Percentiles rank a stretch among this genome's conserved stretches.
Evolutionary conservation across 495 filamentous ascomycete genomes (phyloP).

Genomic region (Pyrenopolyporus hunteri): DNA sequence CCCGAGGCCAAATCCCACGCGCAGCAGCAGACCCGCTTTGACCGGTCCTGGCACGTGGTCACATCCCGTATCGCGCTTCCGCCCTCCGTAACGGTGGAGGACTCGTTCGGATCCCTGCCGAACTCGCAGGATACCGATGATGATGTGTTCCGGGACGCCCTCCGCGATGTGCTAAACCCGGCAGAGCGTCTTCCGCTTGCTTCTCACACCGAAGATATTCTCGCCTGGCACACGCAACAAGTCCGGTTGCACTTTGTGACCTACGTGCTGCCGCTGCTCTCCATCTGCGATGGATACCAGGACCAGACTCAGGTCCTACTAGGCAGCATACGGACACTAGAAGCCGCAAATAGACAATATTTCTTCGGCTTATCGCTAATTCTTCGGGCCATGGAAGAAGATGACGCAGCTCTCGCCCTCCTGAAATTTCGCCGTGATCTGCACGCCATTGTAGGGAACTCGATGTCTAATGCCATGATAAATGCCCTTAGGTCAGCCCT

Average conservation of each 20-base stretch:
- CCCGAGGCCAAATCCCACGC: constrained; percentile 38
- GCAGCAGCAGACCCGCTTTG: constrained; percentile 65
- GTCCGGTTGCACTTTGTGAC: constrained; percentile 57
- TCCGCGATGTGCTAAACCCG: constrained; percentile 51
- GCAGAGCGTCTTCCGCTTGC: constrained; percentile 49
- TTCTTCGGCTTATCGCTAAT: constrained; percentile 54
- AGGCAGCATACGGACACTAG: constrained; percentile 55
- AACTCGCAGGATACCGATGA: constrained; percentile 50
- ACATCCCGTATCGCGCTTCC: constrained; percentile 67
- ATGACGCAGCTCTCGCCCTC: constrained; percentile 46
- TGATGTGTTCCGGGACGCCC: constrained; percentile 50
- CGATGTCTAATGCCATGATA: constrained; percentile 61
- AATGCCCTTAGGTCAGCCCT: constrained; percentile 60
- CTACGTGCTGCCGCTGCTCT: constrained; percentile 56
- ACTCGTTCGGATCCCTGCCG: constrained; percentile 49
- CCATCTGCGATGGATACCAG: constrained; percentile 46
- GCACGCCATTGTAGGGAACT: constrained; percentile 69
- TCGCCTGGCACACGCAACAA: constrained; percentile 60
- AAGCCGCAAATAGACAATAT: constrained; percentile 58
- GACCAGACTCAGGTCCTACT: constrained; percentile 51
- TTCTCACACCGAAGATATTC: constrained; percentile 53
- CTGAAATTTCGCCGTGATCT: constrained; percentile 64
- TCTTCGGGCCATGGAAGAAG: constrained; percentile 44
- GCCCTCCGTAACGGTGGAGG: constrained; percentile 49
- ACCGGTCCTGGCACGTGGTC: constrained; percentile 71